Conservation (phyloP, 345 rosid genomes). For the Psidium guajava region DNA sequence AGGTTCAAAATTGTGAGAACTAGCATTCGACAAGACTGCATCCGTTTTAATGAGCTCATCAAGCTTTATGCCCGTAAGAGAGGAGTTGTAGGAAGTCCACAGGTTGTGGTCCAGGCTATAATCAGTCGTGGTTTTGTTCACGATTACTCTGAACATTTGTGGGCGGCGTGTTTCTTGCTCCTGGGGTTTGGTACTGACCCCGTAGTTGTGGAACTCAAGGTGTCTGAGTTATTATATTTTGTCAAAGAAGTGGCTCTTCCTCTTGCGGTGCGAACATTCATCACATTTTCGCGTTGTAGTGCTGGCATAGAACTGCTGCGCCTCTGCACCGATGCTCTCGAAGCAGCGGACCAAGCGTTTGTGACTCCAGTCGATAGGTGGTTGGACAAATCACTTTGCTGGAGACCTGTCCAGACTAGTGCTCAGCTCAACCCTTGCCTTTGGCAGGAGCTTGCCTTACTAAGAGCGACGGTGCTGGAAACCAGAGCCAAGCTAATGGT, state of each 20-base stretch:
- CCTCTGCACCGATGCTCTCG: constrained; percentile 76
- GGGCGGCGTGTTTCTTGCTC: constrained; percentile 77
- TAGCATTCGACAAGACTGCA: constrained; percentile 43
- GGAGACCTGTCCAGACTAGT: constrained; percentile 77
- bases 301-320: constrained; percentile 81
- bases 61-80: constrained; percentile 59
- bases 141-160: constrained; percentile 57
- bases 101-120: constrained; percentile 68
- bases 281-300: constrained; percentile 69
- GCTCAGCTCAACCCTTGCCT: constrained; percentile 84
- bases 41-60: constrained; percentile 56
- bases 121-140: constrained; percentile 43
- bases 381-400: constrained; percentile 78
- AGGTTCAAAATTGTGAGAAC: constrained; percentile 78
- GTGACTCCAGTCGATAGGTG: constrained; percentile 82
- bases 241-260: constrained; percentile 66
- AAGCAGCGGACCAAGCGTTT: constrained; percentile 73
- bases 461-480: constrained; percentile 88
- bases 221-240: constrained; percentile 43
- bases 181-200: constrained; percentile 71
- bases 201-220: constrained; percentile 52
- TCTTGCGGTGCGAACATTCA: constrained; percentile 61
- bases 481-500: constrained; percentile 86
- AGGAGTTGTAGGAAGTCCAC: constrained; percentile 37
- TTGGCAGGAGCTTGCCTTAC: constrained; percentile 88